A percentile compares a stretch with the other conserved stretches of the same genome.
phyloP scores from a whole-genome alignment of 352 stramenopile species.

The Hyaloperonospora arabidopsidis region DNA sequence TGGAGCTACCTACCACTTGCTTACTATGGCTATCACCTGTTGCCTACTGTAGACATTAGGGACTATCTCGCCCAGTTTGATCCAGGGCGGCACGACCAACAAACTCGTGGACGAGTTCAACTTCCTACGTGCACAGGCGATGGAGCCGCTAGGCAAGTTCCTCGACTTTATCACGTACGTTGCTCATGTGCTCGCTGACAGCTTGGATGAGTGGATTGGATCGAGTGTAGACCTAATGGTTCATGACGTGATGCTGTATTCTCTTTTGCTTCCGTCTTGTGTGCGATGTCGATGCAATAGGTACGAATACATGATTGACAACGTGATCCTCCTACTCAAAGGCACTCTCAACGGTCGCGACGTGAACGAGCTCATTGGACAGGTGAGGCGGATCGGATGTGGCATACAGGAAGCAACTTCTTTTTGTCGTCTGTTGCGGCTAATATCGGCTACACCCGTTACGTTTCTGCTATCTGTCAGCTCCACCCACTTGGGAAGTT shows the following conservation, averaged over 20 bases:
- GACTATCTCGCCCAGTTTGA: constrained; percentile 60
- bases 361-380: constrained; percentile 95
- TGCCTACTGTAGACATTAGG: constrained; percentile 58
- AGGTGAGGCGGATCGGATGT: constrained; percentile 29
- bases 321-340: constrained; percentile 98
- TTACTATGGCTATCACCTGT: neutral
- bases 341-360: constrained; percentile 94
- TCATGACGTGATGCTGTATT: neutral
- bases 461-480: constrained; percentile 32
- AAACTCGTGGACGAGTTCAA: constrained; percentile 94
- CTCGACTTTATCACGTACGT: constrained; percentile 97
- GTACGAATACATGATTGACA: constrained; percentile 99
- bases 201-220: neutral
- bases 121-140: constrained; percentile 93
- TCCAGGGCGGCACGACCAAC: constrained; percentile 81
- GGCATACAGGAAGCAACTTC: neutral
- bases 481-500: constrained; percentile 98
- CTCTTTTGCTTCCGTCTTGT: too few relatives aligned
- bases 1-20: constrained; percentile 23
- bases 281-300: constrained; percentile 20
- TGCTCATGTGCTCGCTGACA: neutral
- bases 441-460: neutral
- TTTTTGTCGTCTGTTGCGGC: neutral
- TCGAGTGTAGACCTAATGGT: neutral
- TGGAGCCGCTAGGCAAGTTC: constrained; percentile 94